Evolutionary conservation across 1,139 yeast genomes (phyloP).

Genomic region (Scheffersomyces titani): DNA sequence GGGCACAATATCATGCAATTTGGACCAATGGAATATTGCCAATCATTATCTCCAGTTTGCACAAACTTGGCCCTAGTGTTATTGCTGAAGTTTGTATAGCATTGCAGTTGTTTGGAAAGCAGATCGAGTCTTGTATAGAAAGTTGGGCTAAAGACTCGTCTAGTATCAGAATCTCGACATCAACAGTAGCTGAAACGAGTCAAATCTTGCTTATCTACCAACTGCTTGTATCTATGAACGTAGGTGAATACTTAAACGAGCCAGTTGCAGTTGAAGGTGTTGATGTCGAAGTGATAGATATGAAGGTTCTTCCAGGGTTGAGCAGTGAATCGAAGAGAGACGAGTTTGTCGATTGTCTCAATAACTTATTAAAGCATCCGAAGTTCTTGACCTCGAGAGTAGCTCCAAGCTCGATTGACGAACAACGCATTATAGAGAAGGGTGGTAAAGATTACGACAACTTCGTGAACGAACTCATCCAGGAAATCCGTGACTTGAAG

Average conservation of each 20-base stretch:
- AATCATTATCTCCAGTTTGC: slow-evolving; percentile 58
- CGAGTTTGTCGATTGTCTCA: slow-evolving; percentile 58
- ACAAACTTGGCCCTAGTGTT: slow-evolving; percentile 63
- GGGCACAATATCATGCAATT: slow-evolving; percentile 62
- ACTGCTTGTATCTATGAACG: slow-evolving; percentile 52
- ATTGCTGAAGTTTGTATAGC: slow-evolving; percentile 69
- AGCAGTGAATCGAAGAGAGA: slow-evolving; percentile 59
- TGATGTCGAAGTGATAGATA: slow-evolving; percentile 19
- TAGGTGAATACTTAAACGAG: slow-evolving; percentile 38
- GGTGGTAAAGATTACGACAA: slow-evolving; percentile 42
- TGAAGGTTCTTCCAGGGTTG: slow-evolving; percentile 57
- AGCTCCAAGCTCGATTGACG: slow-evolving; percentile 63
- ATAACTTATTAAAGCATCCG: slow-evolving; percentile 80
- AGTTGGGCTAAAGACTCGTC: slow-evolving; percentile 70
- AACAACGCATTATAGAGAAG: slow-evolving; percentile 51
- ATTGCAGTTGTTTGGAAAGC: slow-evolving; percentile 63
- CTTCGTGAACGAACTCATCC: slow-evolving; percentile 52
- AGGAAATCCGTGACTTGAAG: slow-evolving; percentile 58
- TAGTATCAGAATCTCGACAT: slow-evolving; percentile 57
- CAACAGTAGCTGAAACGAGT: slow-evolving; percentile 74
- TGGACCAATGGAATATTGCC: slow-evolving; percentile 87
- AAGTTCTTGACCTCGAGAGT: slow-evolving; percentile 75
- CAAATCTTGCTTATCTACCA: slow-evolving; percentile 71
- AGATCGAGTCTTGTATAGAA: slow-evolving; percentile 60
- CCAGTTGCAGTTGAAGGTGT: slow-evolving; percentile 14